Conservation (phyloP, 1,139 yeast species). For the Taiozyma sp. region DNA sequence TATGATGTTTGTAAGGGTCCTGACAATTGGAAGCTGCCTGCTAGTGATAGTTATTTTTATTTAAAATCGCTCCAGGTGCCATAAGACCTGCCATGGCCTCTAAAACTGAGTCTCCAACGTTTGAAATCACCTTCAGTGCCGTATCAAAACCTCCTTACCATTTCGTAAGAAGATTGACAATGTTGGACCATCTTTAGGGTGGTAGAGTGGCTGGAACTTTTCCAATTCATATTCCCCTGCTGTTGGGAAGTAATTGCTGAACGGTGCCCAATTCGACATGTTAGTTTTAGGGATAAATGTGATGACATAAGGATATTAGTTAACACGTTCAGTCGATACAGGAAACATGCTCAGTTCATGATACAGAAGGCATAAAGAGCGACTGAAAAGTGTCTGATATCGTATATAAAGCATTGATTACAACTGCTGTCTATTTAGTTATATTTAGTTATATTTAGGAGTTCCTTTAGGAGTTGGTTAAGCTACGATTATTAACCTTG, state of each 20-base stretch:
- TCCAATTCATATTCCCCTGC: conserved; percentile 39
- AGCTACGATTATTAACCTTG: too few relatives aligned
- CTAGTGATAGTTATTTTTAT: conserved; percentile 34
- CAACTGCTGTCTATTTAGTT: too few relatives aligned
- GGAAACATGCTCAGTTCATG: too few relatives aligned
- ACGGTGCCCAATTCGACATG: conserved; percentile 27
- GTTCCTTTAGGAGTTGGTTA: too few relatives aligned
- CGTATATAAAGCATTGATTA: too few relatives aligned
- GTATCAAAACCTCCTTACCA: conserved; percentile 37
- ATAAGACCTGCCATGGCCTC: conserved; percentile 36
- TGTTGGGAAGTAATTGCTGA: conserved; percentile 35
- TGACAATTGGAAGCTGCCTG: conserved; percentile 31
- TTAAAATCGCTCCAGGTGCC: conserved; percentile 33
- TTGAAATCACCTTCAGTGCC: conserved; percentile 38
- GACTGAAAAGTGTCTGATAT: too few relatives aligned
- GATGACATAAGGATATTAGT: too few relatives aligned
- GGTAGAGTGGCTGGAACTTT: conserved; percentile 42
- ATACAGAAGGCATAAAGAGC: too few relatives aligned
- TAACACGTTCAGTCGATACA: too few relatives aligned
- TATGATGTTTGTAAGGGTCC: conserved; percentile 41
- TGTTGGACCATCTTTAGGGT: conserved; percentile 35
- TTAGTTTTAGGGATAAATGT: too few relatives aligned
- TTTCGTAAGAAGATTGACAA: conserved; percentile 36
- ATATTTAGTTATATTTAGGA: too few relatives aligned
- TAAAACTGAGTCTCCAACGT: conserved; percentile 33